These are phyloP conservation scores for Xerophyta viscosa DNA, from an alignment of 106 monocot genomes.

Conservation along the genomic window DNA sequence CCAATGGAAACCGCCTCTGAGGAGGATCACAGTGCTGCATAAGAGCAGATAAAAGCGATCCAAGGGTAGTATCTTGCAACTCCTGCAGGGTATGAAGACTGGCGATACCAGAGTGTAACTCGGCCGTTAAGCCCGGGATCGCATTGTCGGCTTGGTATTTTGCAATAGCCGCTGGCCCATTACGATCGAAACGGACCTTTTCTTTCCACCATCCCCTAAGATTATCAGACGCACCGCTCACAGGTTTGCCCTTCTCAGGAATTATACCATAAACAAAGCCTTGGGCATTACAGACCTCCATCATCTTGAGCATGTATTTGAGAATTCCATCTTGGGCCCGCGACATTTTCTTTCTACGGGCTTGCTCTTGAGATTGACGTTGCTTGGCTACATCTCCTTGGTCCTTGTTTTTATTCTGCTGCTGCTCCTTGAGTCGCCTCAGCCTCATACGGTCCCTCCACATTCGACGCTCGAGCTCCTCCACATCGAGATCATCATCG, in stretches of 20 bases:
- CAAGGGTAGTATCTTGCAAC: slow-evolving; percentile 27
- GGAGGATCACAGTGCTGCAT: slow-evolving; percentile 44
- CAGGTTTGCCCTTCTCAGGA: slow-evolving; percentile 33
- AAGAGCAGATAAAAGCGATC: slow-evolving; percentile 29
- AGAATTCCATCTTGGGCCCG: slow-evolving; percentile 29
- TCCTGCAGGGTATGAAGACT: slow-evolving; percentile 13
- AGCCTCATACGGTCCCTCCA: slow-evolving; percentile 30
- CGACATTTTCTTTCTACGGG: slow-evolving; percentile 37
- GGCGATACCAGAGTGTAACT: neutral
- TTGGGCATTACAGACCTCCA: slow-evolving; percentile 33
- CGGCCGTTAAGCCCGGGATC: neutral
- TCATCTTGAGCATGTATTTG: slow-evolving; percentile 33
- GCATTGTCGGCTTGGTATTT: slow-evolving; percentile 14
- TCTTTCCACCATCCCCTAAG: slow-evolving; percentile 43
- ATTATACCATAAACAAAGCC: slow-evolving; percentile 46
- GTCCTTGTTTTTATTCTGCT: slow-evolving; percentile 14
- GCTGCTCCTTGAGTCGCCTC: slow-evolving; percentile 27
- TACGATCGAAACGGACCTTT: slow-evolving; percentile 29
- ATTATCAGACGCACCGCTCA: slow-evolving; percentile 38
- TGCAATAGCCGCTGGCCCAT: slow-evolving; percentile 24
- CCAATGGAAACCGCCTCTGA: slow-evolving; percentile 28
- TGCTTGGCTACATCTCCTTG: slow-evolving; percentile 13
- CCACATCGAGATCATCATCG: slow-evolving; percentile 21
- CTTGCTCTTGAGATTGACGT: slow-evolving; percentile 27
- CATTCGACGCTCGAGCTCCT: slow-evolving; percentile 31